A percentile compares a stretch with the other conserved stretches of the same genome.
These are phyloP conservation scores for Ogataea paradorogensis DNA, from an alignment of 805 yeast genomes.

Conservation along the genomic window DNA sequence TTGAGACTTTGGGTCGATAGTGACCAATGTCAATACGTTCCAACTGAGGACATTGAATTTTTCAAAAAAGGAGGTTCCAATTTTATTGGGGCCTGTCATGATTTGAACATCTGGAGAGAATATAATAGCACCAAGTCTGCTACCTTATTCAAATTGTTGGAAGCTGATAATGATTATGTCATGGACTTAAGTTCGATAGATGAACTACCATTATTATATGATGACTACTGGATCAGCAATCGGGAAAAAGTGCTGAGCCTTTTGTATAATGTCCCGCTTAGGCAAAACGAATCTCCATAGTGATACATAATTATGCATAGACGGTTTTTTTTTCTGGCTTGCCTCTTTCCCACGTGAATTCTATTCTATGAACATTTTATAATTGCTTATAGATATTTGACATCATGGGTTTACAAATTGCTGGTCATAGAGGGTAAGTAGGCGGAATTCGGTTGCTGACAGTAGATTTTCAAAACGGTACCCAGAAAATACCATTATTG, in stretches of 20 bases:
- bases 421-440: conserved; percentile 33
- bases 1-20: conserved; percentile 38
- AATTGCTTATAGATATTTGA: background rate
- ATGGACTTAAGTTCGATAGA: conserved; percentile 21
- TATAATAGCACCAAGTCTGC: conserved; percentile 34
- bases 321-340: background rate
- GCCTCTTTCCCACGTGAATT: conserved; percentile 1
- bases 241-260: conserved; percentile 20
- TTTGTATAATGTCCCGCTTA: conserved; percentile 20
- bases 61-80: conserved; percentile 34
- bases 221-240: conserved; percentile 25
- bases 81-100: conserved; percentile 43
- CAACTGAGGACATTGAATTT: conserved; percentile 37
- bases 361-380: background rate
- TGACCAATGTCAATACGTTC: conserved; percentile 38
- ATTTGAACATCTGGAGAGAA: conserved; percentile 37
- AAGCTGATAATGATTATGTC: conserved; percentile 17
- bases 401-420: conserved; percentile 12
- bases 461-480: conserved; percentile 26
- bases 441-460: background rate
- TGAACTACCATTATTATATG: conserved; percentile 26
- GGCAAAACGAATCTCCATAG: background rate
- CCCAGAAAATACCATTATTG: conserved; percentile 38
- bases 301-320: background rate
- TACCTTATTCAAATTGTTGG: conserved; percentile 25